Evolutionary conservation across 805 yeast genomes (phyloP).

Genomic region (Tetrapisispora iriomotensis): DNA sequence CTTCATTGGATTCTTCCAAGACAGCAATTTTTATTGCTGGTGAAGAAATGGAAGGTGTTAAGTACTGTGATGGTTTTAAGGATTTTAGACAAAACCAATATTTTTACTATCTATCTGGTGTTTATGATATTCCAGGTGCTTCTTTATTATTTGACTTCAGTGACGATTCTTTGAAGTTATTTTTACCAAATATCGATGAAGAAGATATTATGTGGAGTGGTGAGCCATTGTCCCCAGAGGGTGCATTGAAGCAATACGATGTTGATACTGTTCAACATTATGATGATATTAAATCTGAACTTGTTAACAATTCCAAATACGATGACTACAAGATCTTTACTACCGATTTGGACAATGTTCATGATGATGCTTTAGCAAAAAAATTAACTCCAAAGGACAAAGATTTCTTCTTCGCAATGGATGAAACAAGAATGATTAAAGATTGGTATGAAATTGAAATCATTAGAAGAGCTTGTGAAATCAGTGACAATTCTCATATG

Average conservation of each 20-base stretch:
- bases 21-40: constrained; percentile 53
- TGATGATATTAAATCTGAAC: constrained; percentile 35
- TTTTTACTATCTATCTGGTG: constrained; percentile 80
- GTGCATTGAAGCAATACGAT: constrained; percentile 58
- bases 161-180: constrained; percentile 52
- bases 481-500: constrained; percentile 78
- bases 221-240: constrained; percentile 56
- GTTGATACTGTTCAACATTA: constrained; percentile 72
- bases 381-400: constrained; percentile 36
- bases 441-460: constrained; percentile 72
- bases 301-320: constrained; percentile 21
- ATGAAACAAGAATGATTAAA: constrained; percentile 78
- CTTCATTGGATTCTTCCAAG: constrained; percentile 18
- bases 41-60: constrained; percentile 45
- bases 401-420: constrained; percentile 61
- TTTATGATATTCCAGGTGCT: constrained; percentile 60
- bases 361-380: constrained; percentile 27
- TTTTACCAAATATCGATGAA: constrained; percentile 70
- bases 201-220: constrained; percentile 98
- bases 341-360: constrained; percentile 45
- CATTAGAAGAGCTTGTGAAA: constrained; percentile 70
- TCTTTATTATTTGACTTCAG: constrained; percentile 50
- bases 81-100: constrained; percentile 85
- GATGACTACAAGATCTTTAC: constrained; percentile 31
- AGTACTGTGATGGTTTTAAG: constrained; percentile 70